phyloP scores from a whole-genome alignment of 495 filamentous ascomycete species.

The Penicillium bialowiezense region DNA sequence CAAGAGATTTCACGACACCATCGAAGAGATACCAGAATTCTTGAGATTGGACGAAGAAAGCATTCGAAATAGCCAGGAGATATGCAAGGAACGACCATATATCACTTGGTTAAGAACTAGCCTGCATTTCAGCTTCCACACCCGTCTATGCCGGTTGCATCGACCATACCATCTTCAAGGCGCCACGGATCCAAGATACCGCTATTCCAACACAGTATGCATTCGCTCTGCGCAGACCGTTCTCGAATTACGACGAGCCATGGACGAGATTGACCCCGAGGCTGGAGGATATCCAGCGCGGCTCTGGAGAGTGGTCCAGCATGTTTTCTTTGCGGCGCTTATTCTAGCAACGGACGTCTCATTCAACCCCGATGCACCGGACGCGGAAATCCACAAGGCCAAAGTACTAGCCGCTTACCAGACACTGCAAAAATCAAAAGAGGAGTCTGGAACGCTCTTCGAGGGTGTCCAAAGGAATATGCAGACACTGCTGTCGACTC shows the following conservation, averaged over 20 bases:
- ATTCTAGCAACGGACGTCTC: slow-evolving; percentile 29
- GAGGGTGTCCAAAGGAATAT: slow-evolving; percentile 25
- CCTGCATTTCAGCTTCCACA: slow-evolving; percentile 23
- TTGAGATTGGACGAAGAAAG: slow-evolving; percentile 19
- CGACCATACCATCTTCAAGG: slow-evolving; percentile 28
- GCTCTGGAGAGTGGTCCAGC: slow-evolving; percentile 26
- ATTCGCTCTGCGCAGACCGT: slow-evolving; percentile 27
- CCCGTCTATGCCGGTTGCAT: slow-evolving; percentile 29
- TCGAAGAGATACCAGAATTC: slow-evolving; percentile 21
- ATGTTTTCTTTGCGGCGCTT: slow-evolving; percentile 29
- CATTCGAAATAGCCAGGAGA: slow-evolving; percentile 17
- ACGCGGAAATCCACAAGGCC: slow-evolving; percentile 18
- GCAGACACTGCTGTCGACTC: slow-evolving; percentile 25
- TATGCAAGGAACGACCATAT: slow-evolving; percentile 23
- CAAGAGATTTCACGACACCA: slow-evolving; percentile 11
- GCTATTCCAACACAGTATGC: slow-evolving; percentile 25
- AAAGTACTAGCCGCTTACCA: slow-evolving; percentile 24
- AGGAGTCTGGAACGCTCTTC: slow-evolving; percentile 20
- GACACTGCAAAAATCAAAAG: slow-evolving; percentile 20
- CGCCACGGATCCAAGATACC: slow-evolving; percentile 23
- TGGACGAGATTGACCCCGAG: slow-evolving; percentile 21
- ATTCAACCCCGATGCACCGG: slow-evolving; percentile 22
- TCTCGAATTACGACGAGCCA: slow-evolving; percentile 21
- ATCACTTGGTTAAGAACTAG: slow-evolving; percentile 22
- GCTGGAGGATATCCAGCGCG: slow-evolving; percentile 13